These are phyloP conservation scores for Gracilaria domingensis DNA, from an alignment of 23 red algal species.

Conservation along the genomic window DNA sequence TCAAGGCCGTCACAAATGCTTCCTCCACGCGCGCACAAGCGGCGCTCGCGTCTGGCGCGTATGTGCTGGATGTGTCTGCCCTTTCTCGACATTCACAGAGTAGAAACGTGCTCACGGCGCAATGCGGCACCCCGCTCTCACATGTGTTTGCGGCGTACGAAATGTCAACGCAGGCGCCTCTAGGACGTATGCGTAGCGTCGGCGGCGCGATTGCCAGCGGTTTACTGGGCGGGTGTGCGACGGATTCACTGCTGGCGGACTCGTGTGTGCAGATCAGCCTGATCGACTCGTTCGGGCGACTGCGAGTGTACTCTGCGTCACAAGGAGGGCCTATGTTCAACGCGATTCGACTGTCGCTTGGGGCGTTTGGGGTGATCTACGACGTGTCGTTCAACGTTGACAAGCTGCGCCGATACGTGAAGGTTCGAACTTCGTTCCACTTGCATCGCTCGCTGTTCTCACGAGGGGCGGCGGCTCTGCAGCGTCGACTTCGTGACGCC, in stretches of 20 bases:
- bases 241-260: constrained; percentile 28
- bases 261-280: constrained; percentile 34
- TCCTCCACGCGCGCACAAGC: not conserved
- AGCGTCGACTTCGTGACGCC: constrained; percentile 14
- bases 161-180: constrained; percentile 2
- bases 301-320: constrained; percentile 35
- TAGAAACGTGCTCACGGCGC: constrained; percentile 29
- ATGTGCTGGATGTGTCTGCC: constrained; percentile 18
- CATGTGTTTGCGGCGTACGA: constrained; percentile 12
- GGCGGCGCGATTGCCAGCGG: constrained; percentile 41
- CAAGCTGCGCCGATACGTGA: constrained; percentile 13
- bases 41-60: constrained; percentile 16
- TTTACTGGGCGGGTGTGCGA: constrained; percentile 1
- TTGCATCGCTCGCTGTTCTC: constrained; percentile 14
- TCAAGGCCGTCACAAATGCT: constrained; percentile 14
- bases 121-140: constrained; percentile 9
- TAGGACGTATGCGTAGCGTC: constrained; percentile 11
- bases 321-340: constrained; percentile 3
- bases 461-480: not conserved
- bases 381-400: constrained; percentile 31
- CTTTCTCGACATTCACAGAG: not conserved
- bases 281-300: constrained; percentile 52
- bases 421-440: constrained; percentile 27
- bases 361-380: constrained; percentile 58
- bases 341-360: constrained; percentile 46